These are phyloP conservation scores for Colletotrichum simmondsii DNA, from an alignment of 2,329 filamentous ascomycete genomes.

Conservation along the genomic window DNA sequence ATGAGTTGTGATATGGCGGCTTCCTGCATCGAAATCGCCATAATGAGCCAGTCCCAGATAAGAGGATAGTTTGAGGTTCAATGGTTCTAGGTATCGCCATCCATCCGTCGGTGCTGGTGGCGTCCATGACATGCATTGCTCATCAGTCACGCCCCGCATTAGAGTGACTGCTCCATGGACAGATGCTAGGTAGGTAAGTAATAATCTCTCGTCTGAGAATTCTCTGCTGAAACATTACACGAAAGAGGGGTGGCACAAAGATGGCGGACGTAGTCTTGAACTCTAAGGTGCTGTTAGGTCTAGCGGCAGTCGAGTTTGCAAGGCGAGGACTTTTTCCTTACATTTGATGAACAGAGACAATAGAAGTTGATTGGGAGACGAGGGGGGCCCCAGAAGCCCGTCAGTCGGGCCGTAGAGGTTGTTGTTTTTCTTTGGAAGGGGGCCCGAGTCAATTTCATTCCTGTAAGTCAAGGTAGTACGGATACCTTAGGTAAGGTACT, in stretches of 20 bases:
- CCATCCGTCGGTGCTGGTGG: neutral
- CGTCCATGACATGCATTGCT: neutral
- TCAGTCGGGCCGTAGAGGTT: conserved; percentile 1
- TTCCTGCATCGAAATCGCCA: neutral
- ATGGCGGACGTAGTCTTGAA: conserved; percentile 19
- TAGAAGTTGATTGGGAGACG: neutral
- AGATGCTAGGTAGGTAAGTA: neutral
- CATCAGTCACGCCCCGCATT: neutral
- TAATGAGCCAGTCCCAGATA: neutral
- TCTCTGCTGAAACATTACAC: neutral
- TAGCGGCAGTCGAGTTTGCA: neutral
- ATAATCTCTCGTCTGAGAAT: neutral
- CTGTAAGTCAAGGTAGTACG: neutral
- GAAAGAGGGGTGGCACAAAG: conserved; percentile 22
- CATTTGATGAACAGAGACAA: neutral
- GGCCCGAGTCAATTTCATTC: neutral
- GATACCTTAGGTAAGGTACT: too few relatives aligned
- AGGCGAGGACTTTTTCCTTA: neutral
- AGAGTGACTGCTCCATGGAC: neutral
- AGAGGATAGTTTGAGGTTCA: neutral
- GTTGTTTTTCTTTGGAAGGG: neutral
- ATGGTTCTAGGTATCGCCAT: neutral
- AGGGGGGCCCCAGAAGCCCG: neutral
- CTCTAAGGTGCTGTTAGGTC: conserved; percentile 6
- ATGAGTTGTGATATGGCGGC: neutral